Conservation (phyloP, 192 early-diverging fungal genomes). For the Tieghemiomyces parasiticus region DNA sequence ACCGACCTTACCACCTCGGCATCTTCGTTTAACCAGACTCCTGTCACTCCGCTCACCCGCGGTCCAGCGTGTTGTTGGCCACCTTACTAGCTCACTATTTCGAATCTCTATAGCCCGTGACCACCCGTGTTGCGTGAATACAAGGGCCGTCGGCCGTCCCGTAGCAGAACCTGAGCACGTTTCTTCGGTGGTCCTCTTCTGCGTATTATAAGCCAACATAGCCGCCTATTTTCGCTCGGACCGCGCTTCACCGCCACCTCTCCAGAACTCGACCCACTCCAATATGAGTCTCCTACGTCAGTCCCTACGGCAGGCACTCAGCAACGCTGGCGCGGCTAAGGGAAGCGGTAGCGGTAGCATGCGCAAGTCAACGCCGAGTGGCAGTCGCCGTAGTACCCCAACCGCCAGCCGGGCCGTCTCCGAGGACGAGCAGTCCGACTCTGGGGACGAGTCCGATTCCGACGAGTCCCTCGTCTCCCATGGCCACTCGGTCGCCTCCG, state of each 20-base stretch:
- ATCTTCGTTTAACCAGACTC: too few relatives aligned
- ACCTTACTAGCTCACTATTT: too few relatives aligned
- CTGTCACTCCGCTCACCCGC: too few relatives aligned
- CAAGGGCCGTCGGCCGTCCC: too few relatives aligned
- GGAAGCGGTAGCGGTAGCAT: neutral
- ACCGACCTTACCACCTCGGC: too few relatives aligned
- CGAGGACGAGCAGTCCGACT: slow-evolving; percentile 1
- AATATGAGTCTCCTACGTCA: slow-evolving; percentile 8
- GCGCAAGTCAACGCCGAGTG: neutral
- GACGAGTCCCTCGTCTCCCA: neutral
- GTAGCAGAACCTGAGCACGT: too few relatives aligned
- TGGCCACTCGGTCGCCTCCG: neutral
- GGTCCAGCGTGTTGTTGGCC: too few relatives aligned
- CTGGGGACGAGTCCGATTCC: neutral
- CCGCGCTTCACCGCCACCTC: neutral
- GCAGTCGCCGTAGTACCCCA: slow-evolving; percentile 3
- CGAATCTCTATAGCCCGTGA: too few relatives aligned
- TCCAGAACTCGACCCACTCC: neutral
- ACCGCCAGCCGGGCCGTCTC: neutral
- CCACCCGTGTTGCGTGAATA: too few relatives aligned
- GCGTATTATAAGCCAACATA: too few relatives aligned
- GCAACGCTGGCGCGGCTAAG: neutral
- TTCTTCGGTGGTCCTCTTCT: too few relatives aligned
- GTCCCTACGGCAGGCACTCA: slow-evolving; percentile 6
- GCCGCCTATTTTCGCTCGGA: neutral